Evolutionary conservation across 345 rosid species (phyloP), one percentile per base, ranked within the genome.

Genomic region (Syzygium grande): DNA sequence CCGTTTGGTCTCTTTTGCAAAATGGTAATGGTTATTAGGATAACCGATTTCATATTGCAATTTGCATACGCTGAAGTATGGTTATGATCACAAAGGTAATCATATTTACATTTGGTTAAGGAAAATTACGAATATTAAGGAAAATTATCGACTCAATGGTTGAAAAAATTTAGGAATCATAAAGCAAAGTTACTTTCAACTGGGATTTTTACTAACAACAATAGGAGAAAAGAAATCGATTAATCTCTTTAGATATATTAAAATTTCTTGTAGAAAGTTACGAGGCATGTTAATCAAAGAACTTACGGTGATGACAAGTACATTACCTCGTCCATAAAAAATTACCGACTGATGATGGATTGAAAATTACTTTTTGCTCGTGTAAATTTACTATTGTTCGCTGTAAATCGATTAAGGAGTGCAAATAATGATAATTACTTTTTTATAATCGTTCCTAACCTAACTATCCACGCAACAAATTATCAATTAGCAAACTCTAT

Each of bases 11-110:
- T 16, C 73, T 61, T 61, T n/a, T 29, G 7, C 4, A 61, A 61
- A n/a, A 61, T 13, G 73, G 34, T 13, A 61, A 12, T 1, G 6
- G 5, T 59, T 52, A 52, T 14, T 5, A 4, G 52, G 2, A 61
- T 14, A 61, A n/a, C 14, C 15, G 3, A 7, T 61, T 61, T 61
- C 15, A 52, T 4, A 52, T 52, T n/a, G 34, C 73, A 13, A 61
- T n/a, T n/a, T 61, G 34, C 19, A 6, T 14, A 61, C 54, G 15
- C 1, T 52, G 17, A 15, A 15, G 54, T 0, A n/a, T 12, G 6
- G 8, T 61, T 11, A 13, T 2, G 13, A 0, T 3, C 0, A 2
- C 4, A 61, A 6, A 5, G 38, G n/a, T n/a, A 61, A 61, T 8
- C 73, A 61, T 16, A 12, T 4, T 61, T 61, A n/a, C 9, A n/a